phyloP scores from a whole-genome alignment of 345 rosid species.

The Euclidium syriacum region DNA sequence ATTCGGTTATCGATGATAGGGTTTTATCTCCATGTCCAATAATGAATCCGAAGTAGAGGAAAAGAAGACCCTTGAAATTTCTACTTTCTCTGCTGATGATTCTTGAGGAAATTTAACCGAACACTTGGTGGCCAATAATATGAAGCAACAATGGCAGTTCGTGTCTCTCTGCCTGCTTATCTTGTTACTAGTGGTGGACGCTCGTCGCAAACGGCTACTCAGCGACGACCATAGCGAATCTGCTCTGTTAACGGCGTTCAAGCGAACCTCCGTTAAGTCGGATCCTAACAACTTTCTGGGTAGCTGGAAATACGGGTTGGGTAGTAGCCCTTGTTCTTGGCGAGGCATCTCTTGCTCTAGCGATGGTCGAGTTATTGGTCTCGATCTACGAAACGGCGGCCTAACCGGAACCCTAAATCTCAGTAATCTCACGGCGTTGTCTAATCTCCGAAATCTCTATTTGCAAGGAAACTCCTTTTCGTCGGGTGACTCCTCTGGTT shows the following conservation, averaged over 20 bases:
- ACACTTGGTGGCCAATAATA: conserved; percentile 10
- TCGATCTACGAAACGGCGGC: conserved; percentile 53
- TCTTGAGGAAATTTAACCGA: not conserved
- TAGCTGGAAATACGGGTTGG: conserved; percentile 48
- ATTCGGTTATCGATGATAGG: not conserved
- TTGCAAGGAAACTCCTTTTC: conserved; percentile 52
- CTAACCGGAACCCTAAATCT: conserved; percentile 54
- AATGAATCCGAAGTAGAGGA: conserved; percentile 2
- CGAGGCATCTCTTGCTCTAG: conserved; percentile 60
- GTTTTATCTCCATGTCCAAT: not conserved
- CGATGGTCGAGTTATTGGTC: conserved; percentile 43
- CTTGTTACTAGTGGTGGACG: conserved; percentile 9
- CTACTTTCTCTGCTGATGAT: conserved; percentile 1
- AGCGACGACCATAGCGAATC: conserved; percentile 6
- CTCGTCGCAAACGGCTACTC: conserved; percentile 6
- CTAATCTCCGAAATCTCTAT: conserved; percentile 43
- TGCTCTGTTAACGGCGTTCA: conserved; percentile 49
- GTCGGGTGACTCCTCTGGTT: conserved; percentile 40
- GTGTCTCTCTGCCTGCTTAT: conserved; percentile 10
- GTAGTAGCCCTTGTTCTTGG: conserved; percentile 52
- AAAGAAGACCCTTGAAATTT: not conserved
- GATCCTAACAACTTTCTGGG: conserved; percentile 49
- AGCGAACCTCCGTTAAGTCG: conserved; percentile 44
- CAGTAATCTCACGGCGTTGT: conserved; percentile 46
- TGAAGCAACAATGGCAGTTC: conserved; percentile 22